Evolutionary conservation across 106 monocot species (phyloP), one percentile per base, ranked within the genome.

Genomic region (Dendrobium nobile): DNA sequence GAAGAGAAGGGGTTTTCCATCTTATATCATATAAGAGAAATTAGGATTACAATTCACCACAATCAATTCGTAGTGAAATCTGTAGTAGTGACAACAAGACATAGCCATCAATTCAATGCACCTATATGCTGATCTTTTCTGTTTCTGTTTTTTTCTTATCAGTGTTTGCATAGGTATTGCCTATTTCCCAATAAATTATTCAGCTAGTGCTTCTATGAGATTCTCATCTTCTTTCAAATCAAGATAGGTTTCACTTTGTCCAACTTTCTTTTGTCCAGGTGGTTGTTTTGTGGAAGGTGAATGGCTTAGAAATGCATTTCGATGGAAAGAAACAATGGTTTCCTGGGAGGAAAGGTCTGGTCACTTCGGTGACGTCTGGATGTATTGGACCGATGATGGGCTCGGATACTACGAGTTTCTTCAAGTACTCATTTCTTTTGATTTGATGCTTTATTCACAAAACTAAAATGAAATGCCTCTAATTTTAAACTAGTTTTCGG

Each of bases 331-430:
- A 87, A 85, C 92, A 2, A 82, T 99, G 72, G 93, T 92, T 55
- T 89, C 95, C 31, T 99, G 98, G 98, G 98, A 99, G 84, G 95
- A 99, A 77, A 89, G 98, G 19, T 87, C 98, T 58, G 98, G 98
- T 47, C 98, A 95, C 76, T 99, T 93, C 80, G 91, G 91, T 73
- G 98, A 95, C 88, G 88, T 93, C 77, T 99, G 98, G 98, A 90
- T 85, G 82, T 99, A 99, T 75, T 99, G 98, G 98, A 95, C 91
- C 13, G 98, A 99, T 84, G 95, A 99, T 87, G 98, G 98, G 27
- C 89, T 99, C 70, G 98, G 98, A 81, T 99, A 89, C 82, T 93
- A 83, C 37, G 98, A 99, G 78, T 95, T 93, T 80, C 98, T 99
- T 75, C 91, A 90, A 85, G 98, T 99, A 82, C 16, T 83, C 76